Evolutionary conservation across 1,139 yeast species (phyloP), one percentile per base, ranked within the genome.

Genomic region (Candida mesenterica): DNA sequence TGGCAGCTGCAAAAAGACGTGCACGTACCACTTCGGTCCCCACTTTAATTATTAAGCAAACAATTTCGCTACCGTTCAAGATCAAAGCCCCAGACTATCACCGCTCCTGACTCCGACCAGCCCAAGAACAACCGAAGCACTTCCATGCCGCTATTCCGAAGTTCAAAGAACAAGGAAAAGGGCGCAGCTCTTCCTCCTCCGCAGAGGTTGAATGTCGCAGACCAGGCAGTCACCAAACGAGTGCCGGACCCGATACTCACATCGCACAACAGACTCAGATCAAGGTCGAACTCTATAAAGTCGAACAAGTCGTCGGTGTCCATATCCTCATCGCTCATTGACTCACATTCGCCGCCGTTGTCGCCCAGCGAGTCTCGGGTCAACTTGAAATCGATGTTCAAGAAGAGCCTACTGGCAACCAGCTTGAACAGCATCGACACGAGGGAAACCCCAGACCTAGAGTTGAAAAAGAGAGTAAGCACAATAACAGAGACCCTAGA

Each of bases 401-500:
- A 24, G 19, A 24, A 17, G 26, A 24, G 20, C 12, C 9, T 18
- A 8, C 33, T 27, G 31, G 15, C 27, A 12, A 30, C 34, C 20
- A 25, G 29, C 24, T 14, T 25, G 17, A 14, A 25, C 10, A n/a
- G 10, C 29, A 33, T 41, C 37, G 19, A 43, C 32, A 26, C 37
- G 5, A 30, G 38, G 5, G 38, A 35, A 14, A 24, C 9, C 12
- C 15, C 14, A 10, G 31, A 18, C 24, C 28, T 7, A 7, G 36
- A 29, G 4, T 15, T 17, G 20, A 28, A 16, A 17, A 54, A 52
- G 35, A 37, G 53, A 31, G 48, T 57, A 13, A 54, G 60, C 20
- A 55, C 61, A 5, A 53, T 53, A 31, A 45, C 44, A 10, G 49
- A 37, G 19, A 38, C 42, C 7, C 32, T 28, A 19, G 42, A 39